Evolutionary conservation across 1,284 basidiomycete species (phyloP).

Genomic region (Vanrija sp.): DNA sequence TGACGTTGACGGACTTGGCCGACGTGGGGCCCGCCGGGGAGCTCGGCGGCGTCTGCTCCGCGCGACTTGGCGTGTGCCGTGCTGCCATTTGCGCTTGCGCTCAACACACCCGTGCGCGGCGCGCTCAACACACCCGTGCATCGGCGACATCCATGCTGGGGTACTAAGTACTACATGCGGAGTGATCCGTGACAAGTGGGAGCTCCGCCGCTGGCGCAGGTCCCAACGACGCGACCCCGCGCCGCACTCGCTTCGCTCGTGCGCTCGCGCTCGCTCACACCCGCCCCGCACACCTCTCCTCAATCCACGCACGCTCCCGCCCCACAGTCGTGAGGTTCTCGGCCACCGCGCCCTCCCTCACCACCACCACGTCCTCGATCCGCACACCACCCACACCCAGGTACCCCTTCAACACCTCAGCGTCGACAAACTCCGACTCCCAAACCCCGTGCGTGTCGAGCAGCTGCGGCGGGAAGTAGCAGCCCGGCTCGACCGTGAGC

Average conservation of each 20-base stretch:
- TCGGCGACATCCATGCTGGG: no score
- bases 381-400: constrained; percentile 78
- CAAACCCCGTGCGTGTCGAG: constrained; percentile 58
- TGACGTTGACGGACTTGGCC: neutral
- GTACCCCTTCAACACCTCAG: constrained; percentile 65
- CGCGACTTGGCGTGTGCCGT: no score
- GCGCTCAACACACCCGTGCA: no score
- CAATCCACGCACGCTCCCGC: constrained; percentile 73
- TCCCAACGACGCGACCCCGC: neutral
- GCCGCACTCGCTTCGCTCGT: neutral
- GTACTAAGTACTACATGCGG: no score
- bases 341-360: constrained; percentile 58
- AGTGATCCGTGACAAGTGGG: no score
- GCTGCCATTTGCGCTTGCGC: no score
- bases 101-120: no score
- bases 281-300: constrained; percentile 68
- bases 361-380: constrained; percentile 81
- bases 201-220: no score
- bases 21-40: neutral
- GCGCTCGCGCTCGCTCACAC: neutral
- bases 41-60: neutral
- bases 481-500: constrained; percentile 74
- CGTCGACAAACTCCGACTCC: constrained; percentile 66
- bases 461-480: constrained; percentile 77
- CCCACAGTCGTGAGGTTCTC: constrained; percentile 76